Base-by-base conservation (phyloP, 1,139 yeast genomes). In the Ashbya aceris region DNA sequence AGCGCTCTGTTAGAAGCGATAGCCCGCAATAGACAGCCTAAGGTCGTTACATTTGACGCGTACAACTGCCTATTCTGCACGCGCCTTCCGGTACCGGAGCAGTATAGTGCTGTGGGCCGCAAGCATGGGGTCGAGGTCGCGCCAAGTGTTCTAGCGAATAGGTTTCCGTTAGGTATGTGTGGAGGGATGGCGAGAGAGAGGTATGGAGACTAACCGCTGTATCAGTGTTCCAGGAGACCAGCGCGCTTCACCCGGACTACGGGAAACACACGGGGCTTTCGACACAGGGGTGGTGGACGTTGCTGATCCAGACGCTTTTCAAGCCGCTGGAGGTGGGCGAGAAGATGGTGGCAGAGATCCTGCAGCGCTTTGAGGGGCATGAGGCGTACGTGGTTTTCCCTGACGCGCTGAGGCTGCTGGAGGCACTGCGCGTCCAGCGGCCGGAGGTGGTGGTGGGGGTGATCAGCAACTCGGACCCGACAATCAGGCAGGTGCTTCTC, bases 21-120 rank as follows among this genome's bases (percentile, higher is more conserved):
- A 6, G 23, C 23, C 23, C 23, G 23, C 23, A 17, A 17, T 6
- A 17, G 20, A n/a, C 36, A 61, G 33, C 83, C 84, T 2, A 65
- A 65, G 33, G 56, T 79, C 10, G 61, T 81, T 0, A 76, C 86
- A 1, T 71, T 81, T 46, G 89, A 81, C 60, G 81, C 79, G 0
- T 80, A 78, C 60, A 79, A 77, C 36, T 80, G 87, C 0, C 58
- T 81, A 8, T 79, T 78, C 54, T 64, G 73, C 0, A 83, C 86
- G 1, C 65, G 64, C n/a, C 61, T 60, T 17, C 75, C 83, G 0
- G 72, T 80, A 0, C 60, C 73, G 33, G 61, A 65, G 30, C 80
- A 74, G 47, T 81, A 81, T 53, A 65, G 69, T 39, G 60, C 64
- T 3, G 68, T 77, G 4, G 76, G 76, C 1, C 36, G 49, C 2